phyloP scores from a whole-genome alignment of 257 asterid species.

The Capsicum rhomboideum region DNA sequence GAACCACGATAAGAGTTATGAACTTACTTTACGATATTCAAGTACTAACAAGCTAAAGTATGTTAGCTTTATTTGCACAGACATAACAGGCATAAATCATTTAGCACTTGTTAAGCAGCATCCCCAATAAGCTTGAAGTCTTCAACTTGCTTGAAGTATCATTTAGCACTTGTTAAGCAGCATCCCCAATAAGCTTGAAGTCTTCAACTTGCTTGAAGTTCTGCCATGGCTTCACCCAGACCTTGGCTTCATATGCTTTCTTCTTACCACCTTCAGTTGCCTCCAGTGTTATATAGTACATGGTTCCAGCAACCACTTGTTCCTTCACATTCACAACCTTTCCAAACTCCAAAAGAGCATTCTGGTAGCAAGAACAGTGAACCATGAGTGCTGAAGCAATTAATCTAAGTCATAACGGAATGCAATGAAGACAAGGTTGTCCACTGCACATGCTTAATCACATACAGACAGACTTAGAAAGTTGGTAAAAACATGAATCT shows the following conservation, averaged over 20 bases:
- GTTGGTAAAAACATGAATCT: not conserved
- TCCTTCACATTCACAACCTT: constrained; percentile 68
- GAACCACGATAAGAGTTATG: not conserved
- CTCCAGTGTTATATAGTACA: constrained; percentile 69
- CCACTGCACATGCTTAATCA: not conserved
- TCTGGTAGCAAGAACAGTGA: constrained; percentile 27
- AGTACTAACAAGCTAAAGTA: not conserved
- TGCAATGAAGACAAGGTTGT: not conserved
- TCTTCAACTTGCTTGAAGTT: constrained; percentile 80
- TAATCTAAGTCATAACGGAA: not conserved
- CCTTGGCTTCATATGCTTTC: constrained; percentile 78
- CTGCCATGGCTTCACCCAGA: constrained; percentile 89
- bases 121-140: constrained; percentile 64
- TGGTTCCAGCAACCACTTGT: constrained; percentile 75
- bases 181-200: constrained; percentile 58
- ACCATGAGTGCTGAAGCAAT: not conserved
- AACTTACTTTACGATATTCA: not conserved
- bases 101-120: constrained; percentile 1
- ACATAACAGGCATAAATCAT: not conserved
- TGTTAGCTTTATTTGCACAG: not conserved
- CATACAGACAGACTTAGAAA: not conserved
- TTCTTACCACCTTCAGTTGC: constrained; percentile 53
- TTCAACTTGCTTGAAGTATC: constrained; percentile 78
- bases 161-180: not conserved
- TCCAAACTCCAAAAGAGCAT: constrained; percentile 52